Percentiles rank a stretch among this genome's conserved stretches.
Evolutionary conservation across 345 rosid species (phyloP).

Genomic region (Pugionium cornutum): DNA sequence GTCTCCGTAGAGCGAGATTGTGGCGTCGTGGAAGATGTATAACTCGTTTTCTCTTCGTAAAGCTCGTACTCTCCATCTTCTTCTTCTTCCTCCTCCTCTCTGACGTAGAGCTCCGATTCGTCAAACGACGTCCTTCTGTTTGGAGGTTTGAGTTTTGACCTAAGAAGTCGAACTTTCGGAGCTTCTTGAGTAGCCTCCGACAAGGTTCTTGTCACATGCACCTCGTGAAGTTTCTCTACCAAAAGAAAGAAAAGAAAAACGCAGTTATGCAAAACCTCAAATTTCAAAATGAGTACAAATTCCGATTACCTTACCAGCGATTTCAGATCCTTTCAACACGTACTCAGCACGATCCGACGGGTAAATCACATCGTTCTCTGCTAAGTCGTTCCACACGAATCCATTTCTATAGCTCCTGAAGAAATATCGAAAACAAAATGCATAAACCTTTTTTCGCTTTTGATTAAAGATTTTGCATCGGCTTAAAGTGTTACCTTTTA

Average conservation of each 20-base stretch:
- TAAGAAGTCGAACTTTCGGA: constrained; percentile 41
- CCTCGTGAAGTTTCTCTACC: constrained; percentile 49
- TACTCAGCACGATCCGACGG: constrained; percentile 81
- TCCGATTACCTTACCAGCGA: constrained; percentile 48
- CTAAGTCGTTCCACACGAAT: constrained; percentile 91
- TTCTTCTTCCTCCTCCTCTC: constrained; percentile 50
- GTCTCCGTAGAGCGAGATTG: constrained; percentile 83
- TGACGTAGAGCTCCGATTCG: constrained; percentile 23
- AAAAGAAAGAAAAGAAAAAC: not conserved
- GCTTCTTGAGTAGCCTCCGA: constrained; percentile 42
- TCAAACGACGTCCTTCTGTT: constrained; percentile 39
- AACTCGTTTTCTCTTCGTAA: constrained; percentile 78
- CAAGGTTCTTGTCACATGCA: constrained; percentile 32
- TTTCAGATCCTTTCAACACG: constrained; percentile 93
- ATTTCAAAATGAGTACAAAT: not conserved
- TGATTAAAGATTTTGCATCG: not conserved
- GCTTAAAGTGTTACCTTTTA: constrained; percentile 58
- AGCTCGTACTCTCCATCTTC: constrained; percentile 55
- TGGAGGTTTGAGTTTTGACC: constrained; percentile 46
- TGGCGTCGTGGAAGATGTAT: constrained; percentile 81
- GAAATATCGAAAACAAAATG: not conserved
- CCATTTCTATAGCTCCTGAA: constrained; percentile 87
- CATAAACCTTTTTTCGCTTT: not conserved
- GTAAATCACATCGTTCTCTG: constrained; percentile 68
- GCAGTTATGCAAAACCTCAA: not conserved